A percentile compares a stretch with the other conserved stretches of the same genome.
These are phyloP conservation scores for Coemansia sp. DNA, from an alignment of 192 early-diverging fungal species.

Conservation along the genomic window DNA sequence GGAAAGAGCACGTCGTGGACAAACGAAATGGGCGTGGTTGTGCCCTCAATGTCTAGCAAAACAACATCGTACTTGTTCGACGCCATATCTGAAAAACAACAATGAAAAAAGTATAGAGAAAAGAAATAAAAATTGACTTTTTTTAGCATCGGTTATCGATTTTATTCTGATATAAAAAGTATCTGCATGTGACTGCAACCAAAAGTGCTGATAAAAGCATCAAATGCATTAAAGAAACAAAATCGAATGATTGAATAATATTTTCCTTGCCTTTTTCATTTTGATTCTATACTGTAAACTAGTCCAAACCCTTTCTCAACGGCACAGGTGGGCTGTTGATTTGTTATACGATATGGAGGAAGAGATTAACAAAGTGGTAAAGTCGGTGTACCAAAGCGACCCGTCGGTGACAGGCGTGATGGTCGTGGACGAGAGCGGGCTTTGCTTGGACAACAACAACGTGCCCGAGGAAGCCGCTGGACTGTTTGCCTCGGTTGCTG, in stretches of 20 bases:
- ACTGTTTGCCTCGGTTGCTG: conserved; percentile 37
- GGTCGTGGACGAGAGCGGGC: conserved; percentile 47
- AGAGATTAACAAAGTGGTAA: conserved; percentile 30
- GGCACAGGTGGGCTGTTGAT: not conserved
- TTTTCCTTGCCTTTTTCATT: not conserved
- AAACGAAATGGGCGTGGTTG: conserved; percentile 95
- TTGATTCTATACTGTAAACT: not conserved
- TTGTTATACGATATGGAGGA: conserved; percentile 24
- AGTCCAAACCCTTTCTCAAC: too few species aligned
- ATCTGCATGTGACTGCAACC: not conserved
- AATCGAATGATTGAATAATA: not conserved
- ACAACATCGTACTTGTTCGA: conserved; percentile 31
- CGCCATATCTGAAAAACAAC: not conserved
- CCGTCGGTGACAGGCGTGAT: conserved; percentile 27
- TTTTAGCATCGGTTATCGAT: not conserved
- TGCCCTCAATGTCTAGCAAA: conserved; percentile 92
- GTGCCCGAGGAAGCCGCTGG: conserved; percentile 47
- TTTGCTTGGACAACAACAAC: conserved; percentile 38
- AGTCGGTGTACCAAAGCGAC: conserved; percentile 34
- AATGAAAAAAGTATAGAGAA: not conserved
- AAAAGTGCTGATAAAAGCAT: not conserved
- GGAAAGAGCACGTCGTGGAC: conserved; percentile 94
- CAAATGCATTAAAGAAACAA: not conserved
- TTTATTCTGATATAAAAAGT: not conserved
- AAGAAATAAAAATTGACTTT: not conserved